A percentile compares a stretch with the other conserved stretches of the same genome.
phyloP scores from a whole-genome alignment of 257 asterid genomes.

The Solanum appendiculatum region DNA sequence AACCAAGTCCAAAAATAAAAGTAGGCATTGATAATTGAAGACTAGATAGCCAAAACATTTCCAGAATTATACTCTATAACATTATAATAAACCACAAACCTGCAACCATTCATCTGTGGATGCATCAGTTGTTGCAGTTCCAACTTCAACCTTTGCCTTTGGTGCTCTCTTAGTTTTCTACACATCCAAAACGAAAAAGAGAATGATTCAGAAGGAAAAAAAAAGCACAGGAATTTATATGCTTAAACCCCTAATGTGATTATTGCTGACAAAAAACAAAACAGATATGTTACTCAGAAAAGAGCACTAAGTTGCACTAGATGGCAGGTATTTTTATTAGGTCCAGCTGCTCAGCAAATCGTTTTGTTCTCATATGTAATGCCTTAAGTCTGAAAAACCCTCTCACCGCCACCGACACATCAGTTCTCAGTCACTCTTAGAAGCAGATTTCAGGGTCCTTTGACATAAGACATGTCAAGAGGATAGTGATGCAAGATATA shows the following conservation, averaged over 20 bases:
- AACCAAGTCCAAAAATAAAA: neutral
- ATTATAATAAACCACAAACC: conserved; percentile 35
- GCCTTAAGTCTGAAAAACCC: neutral
- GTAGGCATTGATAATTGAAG: neutral
- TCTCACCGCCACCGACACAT: neutral
- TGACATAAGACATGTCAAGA: neutral
- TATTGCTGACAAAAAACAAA: neutral
- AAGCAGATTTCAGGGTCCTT: neutral
- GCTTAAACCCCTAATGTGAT: neutral
- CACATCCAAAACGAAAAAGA: neutral
- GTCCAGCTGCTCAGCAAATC: neutral
- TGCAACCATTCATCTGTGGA: conserved; percentile 92
- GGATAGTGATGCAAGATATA: neutral
- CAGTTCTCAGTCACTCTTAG: neutral
- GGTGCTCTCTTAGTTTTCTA: conserved; percentile 90
- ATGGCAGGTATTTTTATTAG: neutral
- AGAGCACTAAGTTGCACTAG: neutral
- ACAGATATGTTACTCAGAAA: neutral
- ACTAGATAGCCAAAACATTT: neutral
- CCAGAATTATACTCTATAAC: neutral
- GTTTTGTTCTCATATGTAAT: neutral
- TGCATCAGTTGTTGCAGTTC: conserved; percentile 84
- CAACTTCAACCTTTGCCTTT: conserved; percentile 79
- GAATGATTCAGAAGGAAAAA: neutral
- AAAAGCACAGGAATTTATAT: neutral